phyloP scores from a whole-genome alignment of 1,284 basidiomycete genomes.

The Trichosporon asahii region DNA sequence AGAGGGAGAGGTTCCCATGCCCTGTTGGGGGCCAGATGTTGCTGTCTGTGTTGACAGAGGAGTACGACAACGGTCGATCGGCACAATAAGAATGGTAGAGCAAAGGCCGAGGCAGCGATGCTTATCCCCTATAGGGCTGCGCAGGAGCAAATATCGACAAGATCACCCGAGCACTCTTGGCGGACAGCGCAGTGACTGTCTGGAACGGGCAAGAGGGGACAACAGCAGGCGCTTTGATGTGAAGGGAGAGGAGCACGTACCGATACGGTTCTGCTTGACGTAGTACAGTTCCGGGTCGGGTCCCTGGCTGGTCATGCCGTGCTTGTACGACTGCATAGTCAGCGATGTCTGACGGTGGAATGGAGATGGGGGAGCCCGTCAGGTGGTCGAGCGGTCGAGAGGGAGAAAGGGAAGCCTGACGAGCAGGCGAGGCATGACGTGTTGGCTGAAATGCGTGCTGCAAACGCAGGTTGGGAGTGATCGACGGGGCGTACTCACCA shows the following conservation, averaged over 20 bases:
- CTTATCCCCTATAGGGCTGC: background rate
- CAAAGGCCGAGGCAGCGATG: background rate
- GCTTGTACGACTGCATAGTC: constrained; percentile 18
- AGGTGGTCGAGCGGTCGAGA: background rate
- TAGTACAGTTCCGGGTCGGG: constrained; percentile 89
- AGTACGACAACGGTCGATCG: background rate
- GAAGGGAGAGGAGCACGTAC: constrained; percentile 55
- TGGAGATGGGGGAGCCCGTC: background rate
- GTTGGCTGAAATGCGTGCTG: background rate
- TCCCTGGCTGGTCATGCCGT: constrained; percentile 18
- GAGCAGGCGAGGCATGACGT: background rate
- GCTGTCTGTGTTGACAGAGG: background rate
- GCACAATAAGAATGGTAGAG: background rate
- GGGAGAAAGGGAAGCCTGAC: background rate
- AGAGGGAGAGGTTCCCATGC: background rate
- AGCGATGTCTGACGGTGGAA: background rate
- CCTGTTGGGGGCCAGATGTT: background rate
- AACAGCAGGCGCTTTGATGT: background rate
- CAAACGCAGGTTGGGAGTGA: background rate
- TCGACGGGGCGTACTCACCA: background rate
- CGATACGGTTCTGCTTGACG: constrained; percentile 93
- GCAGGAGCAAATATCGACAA: background rate
- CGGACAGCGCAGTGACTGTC: background rate
- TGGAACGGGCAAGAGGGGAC: background rate
- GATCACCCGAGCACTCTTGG: too few species aligned